Conservation (phyloP, 129 eudicot species). For the Escallonia rubra region DNA sequence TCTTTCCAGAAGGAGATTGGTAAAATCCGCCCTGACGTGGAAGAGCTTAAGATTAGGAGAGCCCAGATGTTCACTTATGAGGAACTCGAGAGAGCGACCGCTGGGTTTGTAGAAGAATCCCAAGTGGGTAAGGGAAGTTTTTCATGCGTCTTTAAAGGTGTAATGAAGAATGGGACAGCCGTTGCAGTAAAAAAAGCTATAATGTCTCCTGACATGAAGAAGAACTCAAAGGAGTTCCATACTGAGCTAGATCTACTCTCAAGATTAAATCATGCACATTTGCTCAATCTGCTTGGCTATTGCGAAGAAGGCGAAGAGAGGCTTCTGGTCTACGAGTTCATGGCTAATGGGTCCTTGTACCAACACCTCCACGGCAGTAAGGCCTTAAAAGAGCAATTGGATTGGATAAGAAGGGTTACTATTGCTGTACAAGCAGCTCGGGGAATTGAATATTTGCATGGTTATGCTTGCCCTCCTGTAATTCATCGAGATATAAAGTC, state of each 20-base stretch:
- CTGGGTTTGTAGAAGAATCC: slow-evolving; percentile 72
- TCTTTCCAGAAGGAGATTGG: slow-evolving; percentile 46
- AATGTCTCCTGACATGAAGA: slow-evolving; percentile 77
- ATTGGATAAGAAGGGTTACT: slow-evolving; percentile 91
- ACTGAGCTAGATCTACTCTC: slow-evolving; percentile 85
- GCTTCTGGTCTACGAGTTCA: slow-evolving; percentile 83
- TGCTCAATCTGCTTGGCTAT: slow-evolving; percentile 85
- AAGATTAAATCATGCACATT: slow-evolving; percentile 80
- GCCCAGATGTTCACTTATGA: slow-evolving; percentile 65
- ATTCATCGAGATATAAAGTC: slow-evolving; percentile 95
- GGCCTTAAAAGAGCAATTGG: slow-evolving; percentile 44
- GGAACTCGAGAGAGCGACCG: slow-evolving; percentile 73
- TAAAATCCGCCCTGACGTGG: slow-evolving; percentile 66
- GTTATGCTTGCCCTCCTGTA: slow-evolving; percentile 95
- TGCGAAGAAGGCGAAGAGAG: slow-evolving; percentile 93
- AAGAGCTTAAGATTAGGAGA: slow-evolving; percentile 65
- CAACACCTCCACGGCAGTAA: slow-evolving; percentile 78
- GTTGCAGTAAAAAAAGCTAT: slow-evolving; percentile 89
- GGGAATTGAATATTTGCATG: slow-evolving; percentile 87
- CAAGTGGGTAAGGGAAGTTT: slow-evolving; percentile 93
- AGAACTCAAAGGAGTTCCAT: slow-evolving; percentile 77
- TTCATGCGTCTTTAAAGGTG: slow-evolving; percentile 89
- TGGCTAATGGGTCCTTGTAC: slow-evolving; percentile 90
- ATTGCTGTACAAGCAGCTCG: slow-evolving; percentile 95
- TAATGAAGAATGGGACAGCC: slow-evolving; percentile 63